phyloP scores from a whole-genome alignment of 139 green algal species.

The Chlorella sorokiniana region DNA sequence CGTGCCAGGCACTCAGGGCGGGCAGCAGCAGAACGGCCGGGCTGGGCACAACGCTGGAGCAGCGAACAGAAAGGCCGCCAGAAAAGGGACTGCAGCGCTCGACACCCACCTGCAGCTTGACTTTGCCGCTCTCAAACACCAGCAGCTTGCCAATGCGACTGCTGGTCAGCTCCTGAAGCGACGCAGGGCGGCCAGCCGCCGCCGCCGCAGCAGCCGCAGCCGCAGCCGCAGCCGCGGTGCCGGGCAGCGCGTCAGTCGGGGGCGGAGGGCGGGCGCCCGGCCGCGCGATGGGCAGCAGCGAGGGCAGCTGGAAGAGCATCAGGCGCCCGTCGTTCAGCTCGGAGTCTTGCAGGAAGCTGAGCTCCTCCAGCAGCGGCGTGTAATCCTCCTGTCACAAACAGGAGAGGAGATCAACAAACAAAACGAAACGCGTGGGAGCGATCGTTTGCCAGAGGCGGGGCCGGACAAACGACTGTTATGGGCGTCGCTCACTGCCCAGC shows the following conservation, averaged over 20 bases:
- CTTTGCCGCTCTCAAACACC: constrained; percentile 63
- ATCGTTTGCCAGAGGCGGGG: too few species aligned
- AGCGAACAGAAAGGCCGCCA: too few species aligned
- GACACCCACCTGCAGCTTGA: constrained; percentile 75
- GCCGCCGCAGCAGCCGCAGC: not conserved
- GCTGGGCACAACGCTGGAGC: too few species aligned
- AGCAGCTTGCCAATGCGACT: constrained; percentile 37
- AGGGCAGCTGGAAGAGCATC: constrained; percentile 69
- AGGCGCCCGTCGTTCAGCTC: constrained; percentile 45
- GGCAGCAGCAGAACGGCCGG: too few species aligned
- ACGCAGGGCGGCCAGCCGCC: constrained; percentile 1
- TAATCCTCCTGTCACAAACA: constrained; percentile 55
- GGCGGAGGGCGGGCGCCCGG: not conserved
- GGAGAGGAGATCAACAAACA: not conserved
- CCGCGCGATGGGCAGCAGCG: constrained; percentile 46
- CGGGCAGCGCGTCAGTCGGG: not conserved
- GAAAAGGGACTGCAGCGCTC: too few species aligned
- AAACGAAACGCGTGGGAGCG: not conserved
- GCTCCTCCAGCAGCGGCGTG: constrained; percentile 47
- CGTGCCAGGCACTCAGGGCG: too few species aligned
- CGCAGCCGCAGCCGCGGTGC: not conserved
- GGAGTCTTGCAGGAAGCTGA: constrained; percentile 30
- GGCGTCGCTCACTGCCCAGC: too few species aligned
- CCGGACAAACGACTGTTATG: too few species aligned
- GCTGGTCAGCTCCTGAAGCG: constrained; percentile 18